Evolutionary conservation across 306 rosid genomes (phyloP).

Genomic region (Cajanus cajan): DNA sequence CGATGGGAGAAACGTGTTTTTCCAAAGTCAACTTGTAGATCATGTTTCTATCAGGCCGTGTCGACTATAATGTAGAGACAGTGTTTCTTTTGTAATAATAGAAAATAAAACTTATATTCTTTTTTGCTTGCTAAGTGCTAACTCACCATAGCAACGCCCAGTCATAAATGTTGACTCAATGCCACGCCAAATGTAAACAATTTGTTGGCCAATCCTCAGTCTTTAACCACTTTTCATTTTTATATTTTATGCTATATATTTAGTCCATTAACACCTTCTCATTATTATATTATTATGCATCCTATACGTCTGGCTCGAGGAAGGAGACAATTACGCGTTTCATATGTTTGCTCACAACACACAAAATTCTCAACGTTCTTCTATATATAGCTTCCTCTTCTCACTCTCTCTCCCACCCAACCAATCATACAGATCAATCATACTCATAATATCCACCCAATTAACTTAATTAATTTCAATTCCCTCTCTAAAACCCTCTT

Average conservation of each 20-base stretch:
- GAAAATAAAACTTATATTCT: not conserved
- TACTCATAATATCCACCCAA: too few relatives aligned
- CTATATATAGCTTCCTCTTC: slow-evolving; percentile 19
- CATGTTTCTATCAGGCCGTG: not conserved
- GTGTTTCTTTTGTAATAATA: not conserved
- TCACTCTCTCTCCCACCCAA: slow-evolving; percentile 22
- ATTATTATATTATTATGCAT: not conserved
- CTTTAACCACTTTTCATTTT: not conserved
- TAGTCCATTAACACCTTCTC: not conserved
- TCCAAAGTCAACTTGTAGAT: slow-evolving; percentile 3
- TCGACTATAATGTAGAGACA: not conserved
- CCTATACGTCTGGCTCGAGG: not conserved
- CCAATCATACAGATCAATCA: not conserved
- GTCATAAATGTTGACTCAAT: slow-evolving; percentile 1
- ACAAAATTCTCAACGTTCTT: not conserved
- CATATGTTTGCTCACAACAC: not conserved
- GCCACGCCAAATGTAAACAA: not conserved
- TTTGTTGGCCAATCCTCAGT: not conserved
- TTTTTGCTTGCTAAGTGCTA: not conserved
- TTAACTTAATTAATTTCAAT: too few relatives aligned
- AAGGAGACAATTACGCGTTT: slow-evolving; percentile 38
- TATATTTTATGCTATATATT: not conserved
- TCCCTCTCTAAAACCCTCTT: not conserved
- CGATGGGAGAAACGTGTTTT: not conserved
- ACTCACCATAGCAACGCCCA: not conserved